Conservation (phyloP, 805 yeast genomes). For the Myxozyma melibiosi region DNA sequence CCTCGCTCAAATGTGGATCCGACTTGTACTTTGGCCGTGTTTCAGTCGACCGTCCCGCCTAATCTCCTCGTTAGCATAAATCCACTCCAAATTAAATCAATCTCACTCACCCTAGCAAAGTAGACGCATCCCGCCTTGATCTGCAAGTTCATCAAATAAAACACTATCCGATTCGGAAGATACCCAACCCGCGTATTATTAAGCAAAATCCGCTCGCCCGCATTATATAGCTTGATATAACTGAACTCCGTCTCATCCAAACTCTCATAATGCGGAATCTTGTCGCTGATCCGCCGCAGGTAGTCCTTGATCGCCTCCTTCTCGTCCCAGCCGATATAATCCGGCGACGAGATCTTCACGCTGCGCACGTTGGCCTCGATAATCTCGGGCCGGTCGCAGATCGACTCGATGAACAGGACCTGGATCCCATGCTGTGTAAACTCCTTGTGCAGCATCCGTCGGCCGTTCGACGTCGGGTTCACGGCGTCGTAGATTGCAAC, state of each 20-base stretch:
- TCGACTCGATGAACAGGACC: conserved; percentile 83
- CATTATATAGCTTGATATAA: conserved; percentile 84
- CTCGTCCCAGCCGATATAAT: conserved; percentile 70
- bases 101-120: conserved; percentile 76
- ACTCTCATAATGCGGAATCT: conserved; percentile 72
- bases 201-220: conserved; percentile 80
- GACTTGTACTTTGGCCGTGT: conserved; percentile 61
- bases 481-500: conserved; percentile 96
- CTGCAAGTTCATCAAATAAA: conserved; percentile 86
- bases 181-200: conserved; percentile 86
- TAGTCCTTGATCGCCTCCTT: conserved; percentile 77
- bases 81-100: conserved; percentile 35
- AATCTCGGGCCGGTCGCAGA: conserved; percentile 71
- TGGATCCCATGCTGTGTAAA: conserved; percentile 66
- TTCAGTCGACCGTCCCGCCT: conserved; percentile 49
- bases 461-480: conserved; percentile 72
- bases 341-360: conserved; percentile 74
- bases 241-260: conserved; percentile 54
- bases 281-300: conserved; percentile 65
- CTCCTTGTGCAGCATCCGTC: conserved; percentile 58
- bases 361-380: conserved; percentile 77
- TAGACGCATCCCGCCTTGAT: conserved; percentile 88
- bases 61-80: neutral
- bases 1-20: conserved; percentile 81
- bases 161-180: conserved; percentile 84